Conservation (phyloP, 2,329 filamentous ascomycete genomes). For the Aspergillus melleus region DNA sequence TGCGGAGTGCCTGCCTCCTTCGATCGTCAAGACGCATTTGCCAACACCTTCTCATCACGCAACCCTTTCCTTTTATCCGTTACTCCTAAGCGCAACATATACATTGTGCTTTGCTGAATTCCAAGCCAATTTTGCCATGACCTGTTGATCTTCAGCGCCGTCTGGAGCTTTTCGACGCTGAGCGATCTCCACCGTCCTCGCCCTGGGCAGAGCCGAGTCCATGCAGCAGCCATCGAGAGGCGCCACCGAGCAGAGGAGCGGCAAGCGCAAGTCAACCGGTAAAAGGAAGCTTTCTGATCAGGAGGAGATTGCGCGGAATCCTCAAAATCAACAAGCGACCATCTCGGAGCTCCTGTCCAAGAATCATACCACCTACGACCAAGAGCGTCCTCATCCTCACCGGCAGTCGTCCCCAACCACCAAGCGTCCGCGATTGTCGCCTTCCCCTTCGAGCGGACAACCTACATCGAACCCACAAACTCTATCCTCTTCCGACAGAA, state of each 20-base stretch:
- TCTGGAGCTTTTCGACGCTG: slow-evolving; percentile 22
- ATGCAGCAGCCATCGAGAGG: slow-evolving; percentile 42
- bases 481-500: slow-evolving; percentile 43
- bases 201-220: slow-evolving; percentile 39
- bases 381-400: slow-evolving; percentile 17
- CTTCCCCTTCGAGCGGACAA: slow-evolving; percentile 21
- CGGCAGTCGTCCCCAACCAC: slow-evolving; percentile 32
- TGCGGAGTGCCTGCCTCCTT: slow-evolving; percentile 9
- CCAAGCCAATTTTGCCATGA: slow-evolving; percentile 19
- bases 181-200: slow-evolving; percentile 17
- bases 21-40: neutral
- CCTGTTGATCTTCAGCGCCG: slow-evolving; percentile 8
- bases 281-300: slow-evolving; percentile 43
- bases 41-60: slow-evolving; percentile 7
- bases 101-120: neutral
- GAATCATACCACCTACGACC: slow-evolving; percentile 25
- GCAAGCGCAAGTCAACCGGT: slow-evolving; percentile 44
- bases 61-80: neutral
- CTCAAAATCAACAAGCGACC: slow-evolving; percentile 40
- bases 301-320: slow-evolving; percentile 31
- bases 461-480: slow-evolving; percentile 14
- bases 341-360: slow-evolving; percentile 48
- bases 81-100: slow-evolving; percentile 2
- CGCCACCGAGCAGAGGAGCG: slow-evolving; percentile 42
- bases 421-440: slow-evolving; percentile 44